Conservation (phyloP, 805 yeast species). For the Wickerhamiella occidentalis region DNA sequence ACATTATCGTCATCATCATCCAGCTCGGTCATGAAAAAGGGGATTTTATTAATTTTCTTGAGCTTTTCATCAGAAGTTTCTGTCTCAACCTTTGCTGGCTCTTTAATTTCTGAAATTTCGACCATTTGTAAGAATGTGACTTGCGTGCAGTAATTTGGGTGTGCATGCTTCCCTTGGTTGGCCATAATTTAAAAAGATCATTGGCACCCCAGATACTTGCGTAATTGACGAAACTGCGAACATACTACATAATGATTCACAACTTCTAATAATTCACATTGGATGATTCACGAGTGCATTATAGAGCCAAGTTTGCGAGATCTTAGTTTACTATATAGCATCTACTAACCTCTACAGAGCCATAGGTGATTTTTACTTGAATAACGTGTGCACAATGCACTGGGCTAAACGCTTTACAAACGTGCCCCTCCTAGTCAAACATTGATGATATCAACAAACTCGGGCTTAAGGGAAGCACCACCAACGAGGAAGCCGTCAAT, state of each 20-base stretch:
- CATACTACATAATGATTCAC: no score
- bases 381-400: neutral
- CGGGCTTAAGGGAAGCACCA: constrained; percentile 98
- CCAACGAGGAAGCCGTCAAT: constrained; percentile 99
- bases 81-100: constrained; percentile 24
- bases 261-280: no score
- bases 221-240: no score
- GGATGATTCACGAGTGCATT: no score
- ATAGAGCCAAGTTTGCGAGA: no score
- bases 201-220: no score
- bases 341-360: no score
- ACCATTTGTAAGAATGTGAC: constrained; percentile 1
- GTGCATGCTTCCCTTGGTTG: no score
- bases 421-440: constrained; percentile 37
- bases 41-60: constrained; percentile 67
- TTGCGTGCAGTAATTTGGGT: neutral
- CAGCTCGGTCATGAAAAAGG: constrained; percentile 85
- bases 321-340: no score
- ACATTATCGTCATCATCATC: constrained; percentile 53
- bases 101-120: neutral
- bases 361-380: no score
- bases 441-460: constrained; percentile 89
- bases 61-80: constrained; percentile 70
- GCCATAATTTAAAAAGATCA: no score
- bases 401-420: constrained; percentile 20